Base-by-base conservation (phyloP, 2,329 filamentous ascomycete species). In the Colletotrichum graminicola region DNA sequence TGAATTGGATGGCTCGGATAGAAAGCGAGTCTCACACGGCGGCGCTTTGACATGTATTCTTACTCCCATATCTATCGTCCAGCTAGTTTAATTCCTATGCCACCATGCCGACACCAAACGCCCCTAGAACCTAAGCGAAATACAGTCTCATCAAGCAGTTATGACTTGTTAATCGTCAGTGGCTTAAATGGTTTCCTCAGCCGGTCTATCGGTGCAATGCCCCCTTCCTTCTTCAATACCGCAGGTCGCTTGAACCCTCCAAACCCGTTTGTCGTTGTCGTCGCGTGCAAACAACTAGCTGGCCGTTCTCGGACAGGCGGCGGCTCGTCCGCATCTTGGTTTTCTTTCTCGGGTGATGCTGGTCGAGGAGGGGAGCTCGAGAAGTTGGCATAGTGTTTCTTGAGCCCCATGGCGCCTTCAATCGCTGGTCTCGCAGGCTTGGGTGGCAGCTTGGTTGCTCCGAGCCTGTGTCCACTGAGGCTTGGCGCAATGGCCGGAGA, bases 121-220 rank as follows among this genome's bases (percentile, higher is more conserved):
- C 60, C 34, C 45, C 32, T 29, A 36, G 29, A 62, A 36, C 26
- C 45, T 21, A 52, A 39, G 16, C 14, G 41, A 51, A 21, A 57
- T 32, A 52, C 41, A 49, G 11, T 34, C 18, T 36, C 7, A 60
- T 26, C 21, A 39, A 55, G 26, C 52, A 36, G 11, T 72, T 32
- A 72, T 51, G 60, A 54, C 32, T 85, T 82, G 69, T 84, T 86
- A 26, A 89, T 85, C 14, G 86, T 89, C 74, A 89, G 79, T 54
- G 85, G 86, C 78, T 88, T 89, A 68, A 90, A 90, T 7, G 88
- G 88, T 76, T 85, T 88, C 66, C 82, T 82, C 60, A 89, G 76
- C 74, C 82, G 83, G 61, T 87, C 84, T 76, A 89, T 83, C 0
- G 85, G 84, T 52, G 85, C 81, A 41, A 87, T 82, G 0, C 83